Conservation (phyloP, 139 green algal species). For the Gonium pectorale region DNA sequence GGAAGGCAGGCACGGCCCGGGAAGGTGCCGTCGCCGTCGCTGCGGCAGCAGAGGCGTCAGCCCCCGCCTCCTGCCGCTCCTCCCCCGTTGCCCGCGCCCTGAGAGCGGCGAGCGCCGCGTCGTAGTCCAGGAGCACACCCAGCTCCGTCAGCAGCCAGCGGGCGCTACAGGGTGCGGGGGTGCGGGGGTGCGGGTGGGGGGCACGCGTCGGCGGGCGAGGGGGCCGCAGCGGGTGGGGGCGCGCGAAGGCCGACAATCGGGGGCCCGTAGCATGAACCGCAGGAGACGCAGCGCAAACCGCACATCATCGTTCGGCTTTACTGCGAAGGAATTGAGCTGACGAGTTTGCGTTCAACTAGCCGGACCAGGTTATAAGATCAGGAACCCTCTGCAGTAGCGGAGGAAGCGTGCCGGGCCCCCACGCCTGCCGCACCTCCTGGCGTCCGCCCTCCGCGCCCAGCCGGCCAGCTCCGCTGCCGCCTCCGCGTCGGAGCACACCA, state of each 20-base stretch:
- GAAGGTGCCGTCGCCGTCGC: no score
- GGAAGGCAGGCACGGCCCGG: no score
- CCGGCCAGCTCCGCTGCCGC: background rate
- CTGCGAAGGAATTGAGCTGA: no score
- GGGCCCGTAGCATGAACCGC: background rate
- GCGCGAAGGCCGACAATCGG: background rate
- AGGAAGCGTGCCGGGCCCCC: no score
- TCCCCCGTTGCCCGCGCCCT: background rate
- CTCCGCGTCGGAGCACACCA: background rate
- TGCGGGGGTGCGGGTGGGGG: background rate
- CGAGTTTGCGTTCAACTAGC: no score
- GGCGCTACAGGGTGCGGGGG: background rate
- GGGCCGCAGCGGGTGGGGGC: background rate
- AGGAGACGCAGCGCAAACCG: no score
- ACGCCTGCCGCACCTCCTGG: background rate
- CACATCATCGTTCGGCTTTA: no score
- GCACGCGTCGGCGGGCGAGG: background rate
- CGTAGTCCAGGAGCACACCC: slow-evolving; percentile 41
- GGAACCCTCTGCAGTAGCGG: no score
- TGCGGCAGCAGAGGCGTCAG: no score
- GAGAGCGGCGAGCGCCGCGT: background rate
- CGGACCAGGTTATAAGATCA: background rate
- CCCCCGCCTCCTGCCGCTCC: background rate
- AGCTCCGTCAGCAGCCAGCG: slow-evolving; percentile 33
- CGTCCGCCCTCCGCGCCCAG: background rate